Evolutionary conservation across 2,329 filamentous ascomycete species (phyloP), one percentile per base, ranked within the genome.

Genomic region (Claviceps sp.): DNA sequence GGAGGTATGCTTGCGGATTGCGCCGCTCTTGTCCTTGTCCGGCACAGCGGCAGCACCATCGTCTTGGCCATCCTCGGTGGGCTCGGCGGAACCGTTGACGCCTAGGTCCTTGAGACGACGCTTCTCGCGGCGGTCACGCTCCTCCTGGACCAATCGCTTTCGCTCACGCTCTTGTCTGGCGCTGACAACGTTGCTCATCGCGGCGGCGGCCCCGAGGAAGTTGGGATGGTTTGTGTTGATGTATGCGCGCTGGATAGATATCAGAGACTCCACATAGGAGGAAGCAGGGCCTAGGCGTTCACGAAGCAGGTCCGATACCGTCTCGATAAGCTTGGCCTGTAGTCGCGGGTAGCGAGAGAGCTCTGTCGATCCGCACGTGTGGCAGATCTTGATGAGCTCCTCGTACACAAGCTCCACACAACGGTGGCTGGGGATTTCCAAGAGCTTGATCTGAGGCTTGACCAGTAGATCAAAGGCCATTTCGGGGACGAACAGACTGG

Each of bases 151-250:
- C 43, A 87, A 69, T 41, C 77, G 80, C 67, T 89, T 90, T 68
- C 89, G 85, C 69, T 98, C 91, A 59, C 89, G 85, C 59, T 98
- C 93, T 66, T 97, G 89, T 70, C 93, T 95, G 64, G 86, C 91
- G 64, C 82, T 87, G 55, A 98, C 94, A 47, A 98, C 91, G 47
- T 93, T 89, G 59, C 89, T 91, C 93, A 98, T 98, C 56, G 93
- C 93, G 39, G 90, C 91, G 22, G 93, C 91, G 16, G 93, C 93
- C 45, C 93, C 93, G 16, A 97, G 80, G 73, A 98, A 98, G 69
- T 98, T 98, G 48, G 93, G 93, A 66, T 98, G 93, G 64, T 98
- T 98, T 43, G 93, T 98, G 73, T 98, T 98, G 72, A 98, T 97
- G 70, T 98, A 98, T 19, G 93, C 93, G 59, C 93, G 81, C 70